A percentile compares a stretch with the other conserved stretches of the same genome.
Conservation (phyloP, 805 yeast species). For the Ogataea thermomethanolica region DNA sequence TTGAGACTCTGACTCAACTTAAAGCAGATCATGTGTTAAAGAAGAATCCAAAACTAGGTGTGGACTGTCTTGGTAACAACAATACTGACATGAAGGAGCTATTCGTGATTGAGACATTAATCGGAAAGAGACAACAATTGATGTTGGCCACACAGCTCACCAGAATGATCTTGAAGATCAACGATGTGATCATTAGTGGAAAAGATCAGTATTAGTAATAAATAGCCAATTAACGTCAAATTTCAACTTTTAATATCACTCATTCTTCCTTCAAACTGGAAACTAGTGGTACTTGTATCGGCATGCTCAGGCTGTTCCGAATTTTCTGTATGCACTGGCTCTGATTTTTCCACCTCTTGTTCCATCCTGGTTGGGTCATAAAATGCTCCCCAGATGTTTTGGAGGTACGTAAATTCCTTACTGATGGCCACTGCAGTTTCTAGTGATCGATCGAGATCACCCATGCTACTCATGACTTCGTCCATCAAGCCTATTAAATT, state of each 20-base stretch:
- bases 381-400: conserved; percentile 23
- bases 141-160: conserved; percentile 95
- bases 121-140: conserved; percentile 95
- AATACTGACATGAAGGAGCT: conserved; percentile 89
- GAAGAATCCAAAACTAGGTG: conserved; percentile 70
- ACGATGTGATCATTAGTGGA: conserved; percentile 80
- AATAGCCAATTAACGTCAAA: conserved; percentile 7
- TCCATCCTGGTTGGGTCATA: conserved; percentile 21
- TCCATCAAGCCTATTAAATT: conserved; percentile 20
- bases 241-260: conserved; percentile 16
- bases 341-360: conserved; percentile 7
- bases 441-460: conserved; percentile 20
- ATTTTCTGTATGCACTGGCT: conserved; percentile 1
- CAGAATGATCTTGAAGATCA: conserved; percentile 95
- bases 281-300: conserved; percentile 19
- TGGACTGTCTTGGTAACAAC: conserved; percentile 88
- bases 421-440: conserved; percentile 23
- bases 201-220: conserved; percentile 27
- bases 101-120: conserved; percentile 94
- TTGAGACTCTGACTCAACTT: conserved; percentile 79
- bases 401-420: conserved; percentile 19
- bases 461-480: conserved; percentile 17
- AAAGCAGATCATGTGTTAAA: conserved; percentile 84
- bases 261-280: conserved; percentile 28
- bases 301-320: conserved; percentile 8